Base-by-base conservation (phyloP, 2,329 filamentous ascomycete species). In the Ceratocystis destructans region DNA sequence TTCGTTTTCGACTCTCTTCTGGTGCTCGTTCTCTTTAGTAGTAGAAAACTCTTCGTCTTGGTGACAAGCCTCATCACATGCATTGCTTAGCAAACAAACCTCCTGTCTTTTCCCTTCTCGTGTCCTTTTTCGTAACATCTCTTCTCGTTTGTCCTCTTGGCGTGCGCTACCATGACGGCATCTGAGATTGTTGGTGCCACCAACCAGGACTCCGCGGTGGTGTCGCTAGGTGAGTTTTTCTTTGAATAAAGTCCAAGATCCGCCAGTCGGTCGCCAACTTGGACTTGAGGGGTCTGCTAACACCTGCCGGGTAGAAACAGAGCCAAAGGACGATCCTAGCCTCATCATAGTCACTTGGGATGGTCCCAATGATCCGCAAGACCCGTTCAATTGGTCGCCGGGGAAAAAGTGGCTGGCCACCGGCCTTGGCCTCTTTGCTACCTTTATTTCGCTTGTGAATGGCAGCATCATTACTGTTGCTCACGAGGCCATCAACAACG, bases 361-460 rank as follows among this genome's bases (percentile, higher is more conserved):
- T 37, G 80, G 73, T 5, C 72, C 79, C 5, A 76, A 83, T 68
- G 86, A 88, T 70, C 79, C 79, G 15, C 78, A 81, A 12, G 86
- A 90, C 70, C 87, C 88, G 0, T 79, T 81, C 69, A 88, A 89
- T 71, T 91, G 88, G 87, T 75, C 82, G 0, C 72, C 85, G 61
- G 77, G 75, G 71, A 76, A 75, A 69, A 76, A 76, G 61, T 72
- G 71, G 50, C 64, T 73, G 31, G 74, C 73, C 8, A 73, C 76
- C n/a, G 72, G 70, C 2, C 70, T 73, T 10, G 66, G 73, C 75
- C 41, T 73, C 68, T 73, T 73, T 59, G 71, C 73, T 50, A 74
- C 74, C 53, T 74, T 72, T 33, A 50, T 69, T n/a, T 67, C 64
- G 17, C 57, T 66, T 45, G 55, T 64, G 61, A 68, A 69, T 55